phyloP scores from a whole-genome alignment of 2,329 filamentous ascomycete species.

The Leptodontidium sp. region DNA sequence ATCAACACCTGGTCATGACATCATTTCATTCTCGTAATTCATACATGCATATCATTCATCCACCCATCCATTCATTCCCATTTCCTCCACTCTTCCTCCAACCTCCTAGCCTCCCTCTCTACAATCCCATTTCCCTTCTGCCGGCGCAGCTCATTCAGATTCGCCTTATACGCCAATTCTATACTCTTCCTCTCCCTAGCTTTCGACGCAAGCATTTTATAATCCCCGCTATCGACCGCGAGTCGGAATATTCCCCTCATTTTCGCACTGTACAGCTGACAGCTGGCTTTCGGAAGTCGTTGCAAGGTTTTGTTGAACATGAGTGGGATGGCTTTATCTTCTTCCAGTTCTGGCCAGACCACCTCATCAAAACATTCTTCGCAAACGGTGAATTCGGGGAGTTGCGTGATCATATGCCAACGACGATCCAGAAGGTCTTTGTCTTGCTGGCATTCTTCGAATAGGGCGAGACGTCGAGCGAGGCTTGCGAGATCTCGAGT shows the following conservation, averaged over 20 bases:
- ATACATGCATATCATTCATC: constrained; percentile 19
- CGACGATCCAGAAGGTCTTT: constrained; percentile 63
- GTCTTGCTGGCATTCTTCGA: constrained; percentile 47
- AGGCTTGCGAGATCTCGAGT: constrained; percentile 41
- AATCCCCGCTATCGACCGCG: constrained; percentile 72
- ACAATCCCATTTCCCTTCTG: constrained; percentile 23
- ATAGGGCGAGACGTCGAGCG: constrained; percentile 34
- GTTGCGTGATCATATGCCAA: constrained; percentile 81
- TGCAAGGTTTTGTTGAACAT: constrained; percentile 71
- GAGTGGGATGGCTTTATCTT: constrained; percentile 63
- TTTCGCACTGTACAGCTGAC: constrained; percentile 81
- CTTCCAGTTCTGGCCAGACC: constrained; percentile 72
- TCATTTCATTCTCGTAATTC: constrained; percentile 25
- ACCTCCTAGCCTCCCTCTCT: constrained; percentile 54
- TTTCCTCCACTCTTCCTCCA: constrained; percentile 59
- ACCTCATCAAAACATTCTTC: constrained; percentile 85
- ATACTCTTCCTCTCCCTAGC: constrained; percentile 60
- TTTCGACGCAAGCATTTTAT: constrained; percentile 65
- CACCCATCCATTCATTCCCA: constrained; percentile 52
- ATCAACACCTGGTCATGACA: not conserved
- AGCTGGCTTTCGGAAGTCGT: constrained; percentile 63
- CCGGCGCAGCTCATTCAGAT: constrained; percentile 37
- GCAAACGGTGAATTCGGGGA: constrained; percentile 85
- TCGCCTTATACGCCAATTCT: constrained; percentile 39
- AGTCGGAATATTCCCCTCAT: constrained; percentile 79